A percentile compares a stretch with the other conserved stretches of the same genome.
These are phyloP conservation scores for Fusarium duplospermum DNA, from an alignment of 2,329 filamentous ascomycete genomes.

Conservation along the genomic window DNA sequence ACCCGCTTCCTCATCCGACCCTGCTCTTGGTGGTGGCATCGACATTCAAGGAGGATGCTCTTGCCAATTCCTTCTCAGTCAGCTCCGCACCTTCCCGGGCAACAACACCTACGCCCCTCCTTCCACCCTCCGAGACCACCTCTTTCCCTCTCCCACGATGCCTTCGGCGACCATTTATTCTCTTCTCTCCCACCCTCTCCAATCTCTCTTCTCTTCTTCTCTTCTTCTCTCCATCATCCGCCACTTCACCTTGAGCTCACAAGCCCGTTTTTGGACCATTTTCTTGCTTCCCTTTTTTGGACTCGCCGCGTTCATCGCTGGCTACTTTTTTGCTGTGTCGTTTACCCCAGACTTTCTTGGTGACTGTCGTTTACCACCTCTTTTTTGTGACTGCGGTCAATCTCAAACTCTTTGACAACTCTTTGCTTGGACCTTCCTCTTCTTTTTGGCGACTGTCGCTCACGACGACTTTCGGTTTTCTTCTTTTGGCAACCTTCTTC, in stretches of 20 bases:
- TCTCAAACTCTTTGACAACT: not conserved
- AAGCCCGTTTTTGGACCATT: slow-evolving; percentile 40
- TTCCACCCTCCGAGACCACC: not conserved
- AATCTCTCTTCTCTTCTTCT: not conserved
- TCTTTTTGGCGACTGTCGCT: not conserved
- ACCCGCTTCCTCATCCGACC: not conserved
- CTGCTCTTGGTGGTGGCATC: not conserved
- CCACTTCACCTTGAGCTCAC: slow-evolving; percentile 36
- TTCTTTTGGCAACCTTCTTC: not conserved
- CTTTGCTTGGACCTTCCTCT: not conserved
- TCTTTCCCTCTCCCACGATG: slow-evolving; percentile 3
- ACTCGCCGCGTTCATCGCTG: slow-evolving; percentile 30
- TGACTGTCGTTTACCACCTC: slow-evolving; percentile 46
- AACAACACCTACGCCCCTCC: not conserved
- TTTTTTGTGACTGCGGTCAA: not conserved
- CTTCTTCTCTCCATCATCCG: slow-evolving; percentile 25
- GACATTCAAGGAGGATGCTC: not conserved
- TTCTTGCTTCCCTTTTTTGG: slow-evolving; percentile 50
- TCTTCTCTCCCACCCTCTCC: not conserved
- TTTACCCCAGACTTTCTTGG: slow-evolving; percentile 36
- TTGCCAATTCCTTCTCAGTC: not conserved
- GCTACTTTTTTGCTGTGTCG: slow-evolving; percentile 10
- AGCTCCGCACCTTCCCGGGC: not conserved
- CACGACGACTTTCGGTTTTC: not conserved
- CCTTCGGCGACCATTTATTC: not conserved